Percentiles rank a stretch among this genome's conserved stretches.
Conservation (phyloP, 371 early-diverging fungal genomes). For the Smittium culicis region DNA sequence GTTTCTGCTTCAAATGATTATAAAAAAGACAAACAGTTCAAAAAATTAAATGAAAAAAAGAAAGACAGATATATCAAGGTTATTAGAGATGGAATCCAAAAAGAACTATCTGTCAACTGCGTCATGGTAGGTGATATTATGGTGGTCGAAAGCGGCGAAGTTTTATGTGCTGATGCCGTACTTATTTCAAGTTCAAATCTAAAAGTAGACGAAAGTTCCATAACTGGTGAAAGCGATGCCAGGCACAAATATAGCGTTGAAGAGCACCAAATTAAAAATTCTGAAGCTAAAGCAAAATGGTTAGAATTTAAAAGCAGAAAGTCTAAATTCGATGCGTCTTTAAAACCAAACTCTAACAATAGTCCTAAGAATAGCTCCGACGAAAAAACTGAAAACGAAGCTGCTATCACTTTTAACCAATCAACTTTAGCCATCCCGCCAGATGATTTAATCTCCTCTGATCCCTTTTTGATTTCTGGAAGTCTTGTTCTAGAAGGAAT, state of each 20-base stretch:
- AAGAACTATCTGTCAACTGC: conserved; percentile 66
- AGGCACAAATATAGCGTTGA: conserved; percentile 45
- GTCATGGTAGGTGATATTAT: conserved; percentile 79
- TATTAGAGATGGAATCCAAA: conserved; percentile 54
- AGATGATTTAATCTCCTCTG: conserved; percentile 27
- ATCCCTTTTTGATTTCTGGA: conserved; percentile 83
- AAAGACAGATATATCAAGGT: conserved; percentile 70
- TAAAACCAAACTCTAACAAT: background rate
- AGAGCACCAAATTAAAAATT: conserved; percentile 17
- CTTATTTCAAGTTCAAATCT: conserved; percentile 62
- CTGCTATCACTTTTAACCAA: no score
- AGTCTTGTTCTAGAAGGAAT: conserved; percentile 80
- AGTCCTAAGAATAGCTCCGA: background rate
- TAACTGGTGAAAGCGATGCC: conserved; percentile 86
- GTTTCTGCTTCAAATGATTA: conserved; percentile 92
- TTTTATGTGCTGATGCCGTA: conserved; percentile 78
- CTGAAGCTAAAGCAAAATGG: conserved; percentile 23
- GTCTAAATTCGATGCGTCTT: background rate
- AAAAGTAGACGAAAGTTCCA: conserved; percentile 76
- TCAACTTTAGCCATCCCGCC: background rate
- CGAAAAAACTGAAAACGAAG: background rate
- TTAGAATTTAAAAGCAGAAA: conserved; percentile 8
- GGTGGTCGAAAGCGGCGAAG: conserved; percentile 82
- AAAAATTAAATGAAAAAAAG: conserved; percentile 77
- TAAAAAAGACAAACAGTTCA: conserved; percentile 88